These are phyloP conservation scores for Plasmodium malariae DNA, from an alignment of 169 alveolate genomes.

Conservation along the genomic window DNA sequence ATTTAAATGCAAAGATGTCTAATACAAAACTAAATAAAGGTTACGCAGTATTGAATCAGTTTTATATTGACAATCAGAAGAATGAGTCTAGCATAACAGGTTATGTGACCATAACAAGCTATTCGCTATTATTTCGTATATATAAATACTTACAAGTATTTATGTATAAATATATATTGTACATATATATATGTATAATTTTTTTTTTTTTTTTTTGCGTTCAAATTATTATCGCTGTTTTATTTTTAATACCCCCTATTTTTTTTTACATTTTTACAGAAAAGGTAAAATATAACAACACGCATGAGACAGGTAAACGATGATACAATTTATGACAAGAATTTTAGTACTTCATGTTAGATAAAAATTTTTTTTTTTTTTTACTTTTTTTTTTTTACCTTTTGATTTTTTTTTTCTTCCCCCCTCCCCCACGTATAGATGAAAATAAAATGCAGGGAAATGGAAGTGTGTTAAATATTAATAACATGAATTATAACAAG, in stretches of 20 bases:
- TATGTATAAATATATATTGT: not conserved
- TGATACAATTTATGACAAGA: no score
- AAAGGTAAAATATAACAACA: conserved; percentile 16
- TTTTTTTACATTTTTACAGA: conserved; percentile 19
- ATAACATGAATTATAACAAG: conserved; percentile 2
- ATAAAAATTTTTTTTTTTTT: no score
- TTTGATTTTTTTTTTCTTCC: no score
- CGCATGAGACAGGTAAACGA: conserved; percentile 30
- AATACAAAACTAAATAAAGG: conserved; percentile 21
- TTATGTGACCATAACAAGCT: not conserved
- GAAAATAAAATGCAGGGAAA: conserved; percentile 14
- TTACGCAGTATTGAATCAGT: conserved; percentile 12
- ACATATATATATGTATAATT: not conserved
- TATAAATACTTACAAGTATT: not conserved
- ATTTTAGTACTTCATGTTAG: no score
- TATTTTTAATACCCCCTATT: not conserved
- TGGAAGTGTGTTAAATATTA: conserved; percentile 30
- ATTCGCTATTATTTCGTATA: no score
- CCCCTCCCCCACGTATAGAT: not conserved
- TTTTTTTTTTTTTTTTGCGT: not conserved
- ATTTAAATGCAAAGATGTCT: conserved; percentile 22
- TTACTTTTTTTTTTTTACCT: no score
- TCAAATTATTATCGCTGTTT: not conserved
- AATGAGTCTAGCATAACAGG: conserved; percentile 22
- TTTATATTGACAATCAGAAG: conserved; percentile 19